Base-by-base conservation (phyloP, 306 rosid genomes). In the Quercus agrifolia region DNA sequence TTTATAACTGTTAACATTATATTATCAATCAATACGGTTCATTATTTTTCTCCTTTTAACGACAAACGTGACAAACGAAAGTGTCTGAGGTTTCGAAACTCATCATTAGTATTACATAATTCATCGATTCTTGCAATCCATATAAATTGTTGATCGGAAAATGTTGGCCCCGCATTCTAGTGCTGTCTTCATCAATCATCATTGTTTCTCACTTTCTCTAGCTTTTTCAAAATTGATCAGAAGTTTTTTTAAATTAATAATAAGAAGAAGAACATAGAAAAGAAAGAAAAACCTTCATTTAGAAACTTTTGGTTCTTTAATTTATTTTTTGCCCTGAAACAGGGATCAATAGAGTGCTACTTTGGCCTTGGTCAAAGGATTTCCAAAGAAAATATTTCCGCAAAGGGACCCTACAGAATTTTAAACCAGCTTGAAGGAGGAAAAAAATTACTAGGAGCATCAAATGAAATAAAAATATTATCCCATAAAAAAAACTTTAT, bases 41-140 rank as follows among this genome's bases (percentile, higher is more conserved):
- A 85, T 77, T 79, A 78, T 83, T 85, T 68, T 46, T 83, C 84
- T 79, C 72, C 86, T 85, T 89, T 87, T 68, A 75, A 83, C 88
- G 88, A 87, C 91, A 85, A 85, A 79, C 83, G 80, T 89, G 88
- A 81, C 74, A 71, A 89, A 89, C 84, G 89, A 82, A 82, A 80
- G 86, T 57, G 83, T 78, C 85, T 82, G 78, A 66, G 86, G 87
- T 62, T 87, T 78, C 41, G 49, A 31, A 74, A 64, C 55, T 82
- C 86, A 87, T 90, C 61, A 87, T 85, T 85, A 74, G 61, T 79
- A 66, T 62, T 62, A 30, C 46, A 51, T 69, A 31, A 68, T 75
- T 25, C 70, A 38, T 74, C 38, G 75, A 67, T 74, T 54, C 35
- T 44, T 63, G 54, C 56, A 27, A 80, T 30, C 15, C 23, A 25